Percentiles rank a stretch among this genome's conserved stretches.
Evolutionary conservation across 2,329 filamentous ascomycete species (phyloP).

Genomic region (Aureobasidium lini): DNA sequence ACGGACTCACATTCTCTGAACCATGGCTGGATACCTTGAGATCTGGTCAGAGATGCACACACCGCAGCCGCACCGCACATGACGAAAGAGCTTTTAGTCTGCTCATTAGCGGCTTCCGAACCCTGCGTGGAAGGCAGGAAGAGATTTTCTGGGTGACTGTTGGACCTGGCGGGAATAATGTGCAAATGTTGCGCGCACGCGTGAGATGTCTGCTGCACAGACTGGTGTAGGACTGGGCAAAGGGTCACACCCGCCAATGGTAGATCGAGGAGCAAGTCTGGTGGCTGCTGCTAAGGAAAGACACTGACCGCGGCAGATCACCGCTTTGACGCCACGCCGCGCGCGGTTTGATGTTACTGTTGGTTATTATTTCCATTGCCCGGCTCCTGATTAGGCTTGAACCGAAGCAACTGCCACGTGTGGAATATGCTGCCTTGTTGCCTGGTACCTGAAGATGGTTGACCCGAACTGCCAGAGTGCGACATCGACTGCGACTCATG

Average conservation of each 20-base stretch:
- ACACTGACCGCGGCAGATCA: conserved; percentile 9
- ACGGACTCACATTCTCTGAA: conserved; percentile 8
- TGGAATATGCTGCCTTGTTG: background rate
- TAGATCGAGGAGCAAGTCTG: background rate
- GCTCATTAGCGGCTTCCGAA: conserved; percentile 10
- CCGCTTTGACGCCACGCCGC: conserved; percentile 1
- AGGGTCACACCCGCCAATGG: background rate
- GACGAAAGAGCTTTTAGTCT: conserved; percentile 14
- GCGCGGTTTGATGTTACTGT: conserved; percentile 11
- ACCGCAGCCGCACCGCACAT: conserved; percentile 11
- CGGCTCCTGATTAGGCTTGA: conserved; percentile 9
- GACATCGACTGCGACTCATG: background rate
- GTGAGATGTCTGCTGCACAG: conserved; percentile 12
- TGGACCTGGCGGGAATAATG: conserved; percentile 11
- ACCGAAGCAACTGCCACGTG: conserved; percentile 13
- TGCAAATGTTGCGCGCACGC: conserved; percentile 3
- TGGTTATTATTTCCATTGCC: background rate
- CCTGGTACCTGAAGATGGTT: background rate
- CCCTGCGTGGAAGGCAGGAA: conserved; percentile 7
- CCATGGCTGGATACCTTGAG: conserved; percentile 11
- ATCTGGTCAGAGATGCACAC: conserved; percentile 13
- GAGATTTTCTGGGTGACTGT: conserved; percentile 11
- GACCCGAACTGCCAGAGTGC: background rate
- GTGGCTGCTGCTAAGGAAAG: conserved; percentile 1
- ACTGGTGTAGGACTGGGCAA: background rate